These are phyloP conservation scores for Saccharomyces hybrid DNA, from an alignment of 1,139 yeast species.

Conservation along the genomic window DNA sequence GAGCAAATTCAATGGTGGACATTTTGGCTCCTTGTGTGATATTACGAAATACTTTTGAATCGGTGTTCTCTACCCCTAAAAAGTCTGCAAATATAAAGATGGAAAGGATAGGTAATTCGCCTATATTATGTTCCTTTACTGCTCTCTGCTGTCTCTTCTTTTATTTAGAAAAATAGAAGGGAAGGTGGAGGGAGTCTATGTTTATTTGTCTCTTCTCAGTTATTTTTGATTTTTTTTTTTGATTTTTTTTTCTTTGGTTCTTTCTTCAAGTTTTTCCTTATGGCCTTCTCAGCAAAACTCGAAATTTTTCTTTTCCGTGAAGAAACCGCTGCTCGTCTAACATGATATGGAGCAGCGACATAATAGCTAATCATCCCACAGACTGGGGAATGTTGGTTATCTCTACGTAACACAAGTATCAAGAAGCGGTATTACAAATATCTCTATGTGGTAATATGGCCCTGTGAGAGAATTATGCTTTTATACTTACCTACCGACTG, in stretches of 20 bases:
- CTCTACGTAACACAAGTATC: not conserved
- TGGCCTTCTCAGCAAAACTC: not conserved
- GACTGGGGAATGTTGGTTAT: not conserved
- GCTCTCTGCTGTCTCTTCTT: not conserved
- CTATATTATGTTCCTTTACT: not conserved
- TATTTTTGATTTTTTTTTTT: not conserved
- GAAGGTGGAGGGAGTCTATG: not conserved
- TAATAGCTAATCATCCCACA: not conserved
- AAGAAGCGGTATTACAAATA: no score
- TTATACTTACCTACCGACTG: no score
- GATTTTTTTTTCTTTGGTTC: not conserved
- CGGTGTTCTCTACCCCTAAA: not conserved
- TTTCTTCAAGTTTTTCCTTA: slow-evolving; percentile 1
- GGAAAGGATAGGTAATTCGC: not conserved
- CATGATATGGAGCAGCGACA: not conserved
- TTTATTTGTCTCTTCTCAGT: not conserved
- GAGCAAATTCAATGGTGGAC: slow-evolving; percentile 51
- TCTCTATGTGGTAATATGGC: no score
- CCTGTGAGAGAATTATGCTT: no score
- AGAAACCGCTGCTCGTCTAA: not conserved
- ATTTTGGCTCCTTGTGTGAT: slow-evolving; percentile 5
- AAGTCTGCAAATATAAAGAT: not conserved
- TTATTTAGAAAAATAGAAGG: not conserved
- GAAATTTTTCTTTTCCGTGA: not conserved
- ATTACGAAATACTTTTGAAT: not conserved